Evolutionary conservation across 2,329 filamentous ascomycete species (phyloP), one percentile per base, ranked within the genome.

Genomic region (Magnaporthales sp.): DNA sequence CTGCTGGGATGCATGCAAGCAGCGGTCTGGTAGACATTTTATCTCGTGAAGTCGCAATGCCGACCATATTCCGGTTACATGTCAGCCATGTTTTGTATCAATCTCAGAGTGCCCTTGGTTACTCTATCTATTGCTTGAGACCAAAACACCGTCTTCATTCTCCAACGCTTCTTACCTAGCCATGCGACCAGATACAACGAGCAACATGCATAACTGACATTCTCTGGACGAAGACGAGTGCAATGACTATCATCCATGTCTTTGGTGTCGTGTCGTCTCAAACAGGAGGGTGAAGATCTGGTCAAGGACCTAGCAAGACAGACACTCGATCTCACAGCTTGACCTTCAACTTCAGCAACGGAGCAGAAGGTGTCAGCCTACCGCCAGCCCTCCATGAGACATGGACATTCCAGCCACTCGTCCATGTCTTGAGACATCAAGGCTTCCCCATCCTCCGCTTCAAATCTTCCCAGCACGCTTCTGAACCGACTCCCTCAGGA

Each of bases 401-500:
- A n/a, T 27, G 13, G 8, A 58, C 24, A 58, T n/a, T 27, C 22
- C 54, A 4, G n/a, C n/a, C 51, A 19, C n/a, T 22, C 4, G 4
- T 7, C 22, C 54, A 4, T 11, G 22, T 27, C 10, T n/a, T 9
- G 32, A 27, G 22, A 58, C 54, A 9, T 58, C 54, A 58, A 58
- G 24, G 8, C 6, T 8, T 30, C 4, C 31, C n/a, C 56, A 9
- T 32, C 24, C 27, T 15, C 46, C 13, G n/a, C 63, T 61, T 71
- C 70, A 81, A 69, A 79, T 73, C 75, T 78, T 82, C 46, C 77
- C 79, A 64, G 68, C 73, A 70, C 77, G 78, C 73, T 84, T 85
- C 66, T 97, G 87, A 3, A 99, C 93, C 2, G 91, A 86, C 68
- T 90, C 86, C 70, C 93, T 86, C 74, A 99, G 80, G 77, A 91